Base-by-base conservation (phyloP, 805 yeast species). In the Hanseniaspora nectarophila region DNA sequence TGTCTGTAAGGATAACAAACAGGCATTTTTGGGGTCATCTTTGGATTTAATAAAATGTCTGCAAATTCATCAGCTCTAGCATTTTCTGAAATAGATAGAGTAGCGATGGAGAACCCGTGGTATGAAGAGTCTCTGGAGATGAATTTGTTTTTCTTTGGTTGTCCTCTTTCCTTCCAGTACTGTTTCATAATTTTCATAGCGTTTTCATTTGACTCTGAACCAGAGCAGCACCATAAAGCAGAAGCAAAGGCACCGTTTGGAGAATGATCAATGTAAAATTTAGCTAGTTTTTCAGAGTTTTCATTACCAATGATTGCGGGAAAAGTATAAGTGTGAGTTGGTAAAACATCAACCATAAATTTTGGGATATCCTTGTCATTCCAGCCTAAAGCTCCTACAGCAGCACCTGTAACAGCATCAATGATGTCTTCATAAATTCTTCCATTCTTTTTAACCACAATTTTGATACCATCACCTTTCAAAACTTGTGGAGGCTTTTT, bases 191-290 rank as follows among this genome's bases (percentile, higher is more conserved):
- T 75, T 64, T 78, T 80, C 60, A 80, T 58, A 4, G 82, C 82
- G 43, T 79, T 80, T 61, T 80, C 85, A 60, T 77, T 80, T 33
- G 82, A 76, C 63, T 80, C 85, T 20, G 83, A 70, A 16, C 87
- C 87, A 9, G 82, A 75, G 56, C 78, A 75, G 54, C 76, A 72
- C 64, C 81, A 70, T 39, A 70, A 55, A 13, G 72, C 74, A 20
- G 72, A 65, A 1, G 62, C 56, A 54, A 70, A 71, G 8, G 65
- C 70, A 35, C 63, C 67, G 39, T 64, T 56, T 47, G 73, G 72
- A 12, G 73, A 67, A 40, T 63, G 62, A 5, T 66, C 69, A 53
- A 70, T 63, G 46, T 69, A 73, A 64, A 67, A 70, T 45, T 68
- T 60, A 26, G 74, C 69, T 46, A 73, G 59, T 7, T 66, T 69